Evolutionary conservation across 129 eudicot genomes (phyloP).

Genomic region (Flaveria ramosissima): DNA sequence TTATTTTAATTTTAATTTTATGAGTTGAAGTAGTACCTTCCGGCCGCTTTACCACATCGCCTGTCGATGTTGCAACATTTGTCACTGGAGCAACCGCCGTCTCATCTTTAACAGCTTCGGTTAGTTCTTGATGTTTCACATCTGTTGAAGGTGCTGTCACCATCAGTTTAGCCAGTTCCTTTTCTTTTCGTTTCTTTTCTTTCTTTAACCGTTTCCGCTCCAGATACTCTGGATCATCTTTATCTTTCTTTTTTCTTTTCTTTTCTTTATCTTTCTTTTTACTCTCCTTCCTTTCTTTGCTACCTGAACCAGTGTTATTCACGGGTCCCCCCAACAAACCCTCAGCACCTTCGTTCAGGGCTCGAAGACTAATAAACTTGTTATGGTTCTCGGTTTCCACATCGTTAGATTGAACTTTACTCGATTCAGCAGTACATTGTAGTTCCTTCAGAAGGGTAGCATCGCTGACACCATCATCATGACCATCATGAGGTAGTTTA

Average conservation of each 20-base stretch:
- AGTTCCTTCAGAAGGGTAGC: conserved; percentile 55
- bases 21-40: conserved; percentile 51
- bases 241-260: conserved; percentile 59
- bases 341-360: conserved; percentile 30
- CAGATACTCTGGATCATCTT: conserved; percentile 66
- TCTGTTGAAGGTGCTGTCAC: conserved; percentile 29
- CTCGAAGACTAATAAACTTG: conserved; percentile 38
- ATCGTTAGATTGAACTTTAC: conserved; percentile 52
- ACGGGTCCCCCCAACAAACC: conserved; percentile 29
- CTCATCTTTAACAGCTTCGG: conserved; percentile 31
- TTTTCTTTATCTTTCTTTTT: conserved; percentile 70
- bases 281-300: conserved; percentile 50
- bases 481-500: conserved; percentile 40
- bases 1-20: conserved; percentile 72
- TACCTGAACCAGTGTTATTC: conserved; percentile 22
- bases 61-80: conserved; percentile 26
- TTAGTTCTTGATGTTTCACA: conserved; percentile 25
- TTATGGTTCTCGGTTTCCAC: conserved; percentile 27
- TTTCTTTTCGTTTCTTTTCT: conserved; percentile 76
- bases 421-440: conserved; percentile 94
- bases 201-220: conserved; percentile 73
- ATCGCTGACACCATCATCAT: conserved; percentile 42
- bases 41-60: conserved; percentile 33
- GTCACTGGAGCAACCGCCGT: conserved; percentile 35
- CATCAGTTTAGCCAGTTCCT: conserved; percentile 57